Base-by-base conservation (phyloP, 495 filamentous ascomycete species). In the Lophiotrema nucula region DNA sequence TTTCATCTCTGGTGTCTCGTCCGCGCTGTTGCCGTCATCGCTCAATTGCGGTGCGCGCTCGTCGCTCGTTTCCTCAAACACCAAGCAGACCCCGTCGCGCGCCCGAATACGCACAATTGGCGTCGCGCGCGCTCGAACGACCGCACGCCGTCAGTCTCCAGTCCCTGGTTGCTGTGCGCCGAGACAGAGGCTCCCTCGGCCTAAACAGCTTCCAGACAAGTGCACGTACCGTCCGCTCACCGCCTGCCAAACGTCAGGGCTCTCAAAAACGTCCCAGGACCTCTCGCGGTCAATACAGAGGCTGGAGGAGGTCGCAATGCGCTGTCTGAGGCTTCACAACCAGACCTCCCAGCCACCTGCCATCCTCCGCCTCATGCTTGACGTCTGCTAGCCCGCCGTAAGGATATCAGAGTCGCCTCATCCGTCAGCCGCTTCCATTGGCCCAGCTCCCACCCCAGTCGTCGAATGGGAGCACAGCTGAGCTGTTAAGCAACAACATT, bases 241-340 rank as follows among this genome's bases (percentile, higher is more conserved):
- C 64, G 64, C 64, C 64, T 63, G 59, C 64, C 23, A 60, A 21
- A 67, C 64, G 55, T 63, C 59, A 58, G 47, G 50, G 43, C 43
- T 63, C 48, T 59, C 60, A 56, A 63, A 42, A 45, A 48, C 55
- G 50, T 53, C 54, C 23, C 26, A 42, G 46, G 23, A 22, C 50
- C 46, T 47, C 55, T 27, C 47, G 41, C 28, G 44, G 35, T 22
- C 49, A 47, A 35, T 41, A 23, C 38, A 11, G 53, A 54, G 58
- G 58, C 39, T 55, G 64, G 53, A 53, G 39, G 59, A 66, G 54
- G 49, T 62, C 64, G 64, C 64, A 56, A 67, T 67, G 64, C 64
- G 64, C 58, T 67, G 64, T 67, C 47, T 43, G 48, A 45, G 44
- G 58, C 52, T 39, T 51, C 62, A 52, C 22, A 47, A 35, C 38